A percentile compares a stretch with the other conserved stretches of the same genome.
These are phyloP conservation scores for Trifolium dubium DNA, from an alignment of 306 rosid species.

Conservation along the genomic window DNA sequence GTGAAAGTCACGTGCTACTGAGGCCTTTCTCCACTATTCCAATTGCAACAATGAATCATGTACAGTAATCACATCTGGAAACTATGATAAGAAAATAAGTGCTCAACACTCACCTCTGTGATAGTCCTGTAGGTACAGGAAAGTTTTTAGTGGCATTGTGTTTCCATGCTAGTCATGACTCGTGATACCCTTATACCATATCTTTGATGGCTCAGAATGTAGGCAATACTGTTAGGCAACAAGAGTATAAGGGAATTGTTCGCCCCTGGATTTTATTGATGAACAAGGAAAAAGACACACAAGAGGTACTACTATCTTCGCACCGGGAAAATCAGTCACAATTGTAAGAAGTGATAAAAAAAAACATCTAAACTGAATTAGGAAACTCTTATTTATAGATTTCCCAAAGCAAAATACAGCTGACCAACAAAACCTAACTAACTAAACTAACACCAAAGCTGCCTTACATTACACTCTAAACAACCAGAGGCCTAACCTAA, in stretches of 20 bases:
- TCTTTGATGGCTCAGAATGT: neutral
- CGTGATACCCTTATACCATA: neutral
- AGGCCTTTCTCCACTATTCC: neutral
- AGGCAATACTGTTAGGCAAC: neutral
- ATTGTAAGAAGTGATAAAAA: too few species aligned
- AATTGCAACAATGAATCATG: neutral
- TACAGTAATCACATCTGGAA: neutral
- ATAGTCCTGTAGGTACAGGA: neutral
- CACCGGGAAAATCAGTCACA: too few species aligned
- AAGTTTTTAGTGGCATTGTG: neutral
- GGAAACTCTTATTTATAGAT: neutral
- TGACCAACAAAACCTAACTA: neutral
- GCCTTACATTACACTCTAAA: too few species aligned
- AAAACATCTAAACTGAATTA: too few species aligned
- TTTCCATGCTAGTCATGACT: neutral
- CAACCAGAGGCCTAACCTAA: too few species aligned
- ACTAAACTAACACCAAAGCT: neutral
- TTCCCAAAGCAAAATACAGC: neutral
- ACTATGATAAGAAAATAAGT: neutral
- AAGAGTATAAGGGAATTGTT: neutral
- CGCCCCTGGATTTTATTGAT: neutral
- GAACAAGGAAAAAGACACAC: neutral
- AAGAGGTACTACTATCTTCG: too few species aligned
- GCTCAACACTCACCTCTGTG: neutral
- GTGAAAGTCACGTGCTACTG: neutral